These are phyloP conservation scores for Ceratobasidium sp. DNA, from an alignment of 1,284 basidiomycete species.

Conservation along the genomic window DNA sequence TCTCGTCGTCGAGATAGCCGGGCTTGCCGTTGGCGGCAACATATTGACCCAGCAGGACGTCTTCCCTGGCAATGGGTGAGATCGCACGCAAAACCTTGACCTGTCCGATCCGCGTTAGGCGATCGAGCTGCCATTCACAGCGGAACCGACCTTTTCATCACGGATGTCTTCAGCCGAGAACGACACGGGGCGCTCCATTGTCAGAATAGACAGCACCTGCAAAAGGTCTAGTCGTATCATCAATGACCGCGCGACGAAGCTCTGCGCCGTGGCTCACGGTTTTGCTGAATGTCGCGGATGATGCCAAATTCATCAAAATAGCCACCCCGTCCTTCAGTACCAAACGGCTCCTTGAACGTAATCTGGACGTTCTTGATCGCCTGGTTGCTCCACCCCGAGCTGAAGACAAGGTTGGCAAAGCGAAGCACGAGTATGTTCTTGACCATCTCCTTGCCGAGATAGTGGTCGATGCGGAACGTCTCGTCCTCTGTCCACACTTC, in stretches of 20 bases:
- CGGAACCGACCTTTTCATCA: slow-evolving; percentile 82
- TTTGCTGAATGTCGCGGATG: slow-evolving; percentile 94
- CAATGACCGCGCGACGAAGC: slow-evolving; percentile 50
- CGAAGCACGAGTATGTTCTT: slow-evolving; percentile 94
- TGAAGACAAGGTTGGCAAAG: slow-evolving; percentile 90
- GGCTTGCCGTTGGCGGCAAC: slow-evolving; percentile 87
- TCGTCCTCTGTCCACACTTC: slow-evolving; percentile 91
- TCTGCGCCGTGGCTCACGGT: slow-evolving; percentile 65
- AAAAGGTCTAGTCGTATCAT: slow-evolving; percentile 70
- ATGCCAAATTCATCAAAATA: slow-evolving; percentile 99
- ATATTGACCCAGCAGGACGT: slow-evolving; percentile 92
- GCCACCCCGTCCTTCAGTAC: slow-evolving; percentile 94
- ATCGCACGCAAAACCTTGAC: slow-evolving; percentile 94
- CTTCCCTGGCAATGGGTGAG: slow-evolving; percentile 75
- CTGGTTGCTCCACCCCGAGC: slow-evolving; percentile 90
- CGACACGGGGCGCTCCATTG: slow-evolving; percentile 97
- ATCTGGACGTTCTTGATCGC: slow-evolving; percentile 95
- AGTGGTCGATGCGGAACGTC: slow-evolving; percentile 97
- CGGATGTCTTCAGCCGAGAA: slow-evolving; percentile 95
- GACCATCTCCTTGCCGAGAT: slow-evolving; percentile 98
- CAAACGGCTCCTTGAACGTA: slow-evolving; percentile 98
- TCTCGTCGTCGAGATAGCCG: slow-evolving; percentile 95
- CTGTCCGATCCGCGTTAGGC: slow-evolving; percentile 54
- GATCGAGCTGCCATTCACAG: neutral
- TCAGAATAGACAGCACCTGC: slow-evolving; percentile 88